These are phyloP conservation scores for Paspalum notatum DNA, from an alignment of 176 grass and related monocot genomes.

Conservation along the genomic window DNA sequence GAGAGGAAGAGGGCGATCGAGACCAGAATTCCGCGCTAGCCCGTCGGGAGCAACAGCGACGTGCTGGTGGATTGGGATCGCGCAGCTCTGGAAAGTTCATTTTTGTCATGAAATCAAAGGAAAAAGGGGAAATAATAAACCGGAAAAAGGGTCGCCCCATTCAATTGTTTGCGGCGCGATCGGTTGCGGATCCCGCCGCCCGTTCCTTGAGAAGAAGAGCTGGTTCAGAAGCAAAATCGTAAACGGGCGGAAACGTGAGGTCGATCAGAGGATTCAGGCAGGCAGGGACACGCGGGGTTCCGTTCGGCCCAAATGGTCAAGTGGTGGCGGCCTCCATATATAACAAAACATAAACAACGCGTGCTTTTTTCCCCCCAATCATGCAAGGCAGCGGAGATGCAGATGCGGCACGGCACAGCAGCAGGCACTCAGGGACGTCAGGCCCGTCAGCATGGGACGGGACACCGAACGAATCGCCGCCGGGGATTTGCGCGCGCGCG, in stretches of 20 bases:
- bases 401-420: not conserved
- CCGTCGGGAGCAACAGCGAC: not conserved
- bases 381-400: not conserved
- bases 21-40: too few relatives aligned
- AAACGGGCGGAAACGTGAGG: not conserved
- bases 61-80: not conserved
- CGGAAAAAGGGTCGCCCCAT: too few relatives aligned
- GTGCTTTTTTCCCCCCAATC: not conserved
- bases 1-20: too few relatives aligned
- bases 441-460: not conserved
- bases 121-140: not conserved
- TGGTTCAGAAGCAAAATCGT: not conserved
- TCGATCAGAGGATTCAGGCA: not conserved
- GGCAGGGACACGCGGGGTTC: too few relatives aligned
- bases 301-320: not conserved
- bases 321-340: too few relatives aligned
- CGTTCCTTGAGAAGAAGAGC: not conserved
- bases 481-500: constrained; percentile 16
- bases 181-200: too few relatives aligned
- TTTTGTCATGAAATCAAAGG: not conserved
- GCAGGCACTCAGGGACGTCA: too few relatives aligned
- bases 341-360: not conserved
- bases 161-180: not conserved
- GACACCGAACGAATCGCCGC: constrained; percentile 24
- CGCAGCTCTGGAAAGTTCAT: not conserved